Base-by-base conservation (phyloP, 2,329 filamentous ascomycete species). In the Periconia digitata region DNA sequence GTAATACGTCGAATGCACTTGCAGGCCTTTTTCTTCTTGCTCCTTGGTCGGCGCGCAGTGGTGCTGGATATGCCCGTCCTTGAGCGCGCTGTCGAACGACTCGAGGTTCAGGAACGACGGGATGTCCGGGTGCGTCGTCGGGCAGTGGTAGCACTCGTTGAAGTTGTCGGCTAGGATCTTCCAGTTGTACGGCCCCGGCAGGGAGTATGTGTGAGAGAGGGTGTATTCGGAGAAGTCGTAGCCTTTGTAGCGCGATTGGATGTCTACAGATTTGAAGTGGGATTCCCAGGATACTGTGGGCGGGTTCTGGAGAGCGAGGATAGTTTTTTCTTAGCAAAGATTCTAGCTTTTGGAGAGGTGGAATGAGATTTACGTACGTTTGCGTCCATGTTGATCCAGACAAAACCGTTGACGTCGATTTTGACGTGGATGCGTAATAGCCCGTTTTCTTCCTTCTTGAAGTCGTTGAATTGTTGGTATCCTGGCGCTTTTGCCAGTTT, bases 141-240 rank as follows among this genome's bases (percentile, higher is more conserved):
- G 76, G 70, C 81, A 84, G 70, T 85, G 82, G 55, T 85, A 85
- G 60, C 82, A 85, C 62, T 83, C 82, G 63, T 85, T 85, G 73
- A 84, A 85, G 70, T 85, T 84, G 62, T 85, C 82, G 8, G 57
- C 45, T 6, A 60, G 50, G 24, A 59, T 56, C 36, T 65, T 65
- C 62, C 62, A 65, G 43, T 64, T 64, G 51, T 62, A 63, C 1
- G 49, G 38, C n/a, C 57, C 52, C 8, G 59, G 54, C 17, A 66
- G 49, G 15, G 58, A 51, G 45, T 58, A 66, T 3, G 57, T 57
- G 40, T 66, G 61, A 44, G 60, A 47, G 42, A 64, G 54, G 8
- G 47, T 38, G 43, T 64, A 64, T 32, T 59, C 53, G 29, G 46
- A 45, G 34, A 62, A 64, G 44, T 61, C 47, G 32, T 58, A 51